Evolutionary conservation across 2,329 filamentous ascomycete genomes (phyloP).

Genomic region (Fusarium xylarioides): DNA sequence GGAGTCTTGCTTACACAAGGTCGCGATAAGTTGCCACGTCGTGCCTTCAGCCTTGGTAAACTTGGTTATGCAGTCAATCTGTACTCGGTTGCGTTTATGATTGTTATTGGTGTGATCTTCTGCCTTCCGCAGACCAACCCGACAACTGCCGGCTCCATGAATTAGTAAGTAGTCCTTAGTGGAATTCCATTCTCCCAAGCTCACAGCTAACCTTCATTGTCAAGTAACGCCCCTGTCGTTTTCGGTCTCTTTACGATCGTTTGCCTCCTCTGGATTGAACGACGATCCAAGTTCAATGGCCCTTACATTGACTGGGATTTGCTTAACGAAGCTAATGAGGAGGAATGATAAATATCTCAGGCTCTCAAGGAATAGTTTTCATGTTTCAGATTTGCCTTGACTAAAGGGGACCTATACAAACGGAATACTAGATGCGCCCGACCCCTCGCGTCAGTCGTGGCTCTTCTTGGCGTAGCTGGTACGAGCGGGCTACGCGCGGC

Average conservation of each 20-base stretch:
- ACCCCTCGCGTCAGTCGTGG: too few species aligned
- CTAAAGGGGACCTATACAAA: too few species aligned
- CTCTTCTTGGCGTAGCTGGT: too few species aligned
- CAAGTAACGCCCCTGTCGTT: background rate
- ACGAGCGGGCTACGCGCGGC: too few species aligned
- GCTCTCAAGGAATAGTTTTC: background rate
- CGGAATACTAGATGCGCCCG: too few species aligned
- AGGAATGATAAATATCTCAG: background rate
- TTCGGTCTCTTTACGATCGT: background rate
- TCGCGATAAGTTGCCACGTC: background rate
- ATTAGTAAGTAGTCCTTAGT: background rate
- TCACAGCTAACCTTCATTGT: fast-evolving
- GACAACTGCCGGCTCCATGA: background rate
- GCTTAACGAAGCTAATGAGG: background rate
- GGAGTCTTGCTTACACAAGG: background rate
- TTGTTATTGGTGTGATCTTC: background rate
- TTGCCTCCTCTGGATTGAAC: background rate
- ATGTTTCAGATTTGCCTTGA: too few species aligned
- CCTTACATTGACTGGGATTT: background rate
- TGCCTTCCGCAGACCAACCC: background rate
- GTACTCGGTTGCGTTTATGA: background rate
- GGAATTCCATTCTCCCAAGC: fast-evolving
- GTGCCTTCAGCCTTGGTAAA: background rate
- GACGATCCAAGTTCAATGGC: background rate
- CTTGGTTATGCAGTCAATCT: background rate